These are phyloP conservation scores for Candida berthetii DNA, from an alignment of 805 yeast genomes.

Conservation along the genomic window DNA sequence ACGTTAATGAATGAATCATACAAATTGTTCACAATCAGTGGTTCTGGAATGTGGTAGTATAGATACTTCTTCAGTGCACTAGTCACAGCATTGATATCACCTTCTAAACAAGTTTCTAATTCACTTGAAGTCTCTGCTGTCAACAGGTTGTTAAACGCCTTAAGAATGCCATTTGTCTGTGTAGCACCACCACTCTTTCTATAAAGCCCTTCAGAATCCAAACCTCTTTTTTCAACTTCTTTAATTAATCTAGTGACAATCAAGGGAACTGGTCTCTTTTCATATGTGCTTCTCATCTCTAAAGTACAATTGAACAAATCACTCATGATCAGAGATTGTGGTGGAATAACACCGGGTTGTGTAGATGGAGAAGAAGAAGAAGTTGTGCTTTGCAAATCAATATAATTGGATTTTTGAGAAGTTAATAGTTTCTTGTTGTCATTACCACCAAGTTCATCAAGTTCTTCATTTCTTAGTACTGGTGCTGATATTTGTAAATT, in stretches of 20 bases:
- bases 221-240: constrained; percentile 74
- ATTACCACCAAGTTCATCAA: constrained; percentile 26
- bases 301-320: constrained; percentile 39
- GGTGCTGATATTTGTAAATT: constrained; percentile 27
- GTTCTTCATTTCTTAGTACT: constrained; percentile 25
- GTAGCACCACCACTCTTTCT: constrained; percentile 60
- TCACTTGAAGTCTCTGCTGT: constrained; percentile 27
- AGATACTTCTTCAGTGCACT: constrained; percentile 84
- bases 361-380: constrained; percentile 5
- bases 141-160: constrained; percentile 22
- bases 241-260: constrained; percentile 65
- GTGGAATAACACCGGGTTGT: constrained; percentile 1
- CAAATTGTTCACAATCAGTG: constrained; percentile 64
- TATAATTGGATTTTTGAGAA: constrained; percentile 9
- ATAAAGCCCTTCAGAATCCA: constrained; percentile 81
- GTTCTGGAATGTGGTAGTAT: constrained; percentile 69
- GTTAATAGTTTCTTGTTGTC: constrained; percentile 27
- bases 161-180: constrained; percentile 27
- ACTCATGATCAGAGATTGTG: constrained; percentile 10
- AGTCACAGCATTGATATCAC: constrained; percentile 84
- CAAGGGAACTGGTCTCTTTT: constrained; percentile 59
- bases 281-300: constrained; percentile 56
- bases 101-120: constrained; percentile 30
- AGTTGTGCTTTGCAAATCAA: not conserved
- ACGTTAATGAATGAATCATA: constrained; percentile 65